Evolutionary conservation across 495 filamentous ascomycete species (phyloP).

Genomic region (Penicillium soppii): DNA sequence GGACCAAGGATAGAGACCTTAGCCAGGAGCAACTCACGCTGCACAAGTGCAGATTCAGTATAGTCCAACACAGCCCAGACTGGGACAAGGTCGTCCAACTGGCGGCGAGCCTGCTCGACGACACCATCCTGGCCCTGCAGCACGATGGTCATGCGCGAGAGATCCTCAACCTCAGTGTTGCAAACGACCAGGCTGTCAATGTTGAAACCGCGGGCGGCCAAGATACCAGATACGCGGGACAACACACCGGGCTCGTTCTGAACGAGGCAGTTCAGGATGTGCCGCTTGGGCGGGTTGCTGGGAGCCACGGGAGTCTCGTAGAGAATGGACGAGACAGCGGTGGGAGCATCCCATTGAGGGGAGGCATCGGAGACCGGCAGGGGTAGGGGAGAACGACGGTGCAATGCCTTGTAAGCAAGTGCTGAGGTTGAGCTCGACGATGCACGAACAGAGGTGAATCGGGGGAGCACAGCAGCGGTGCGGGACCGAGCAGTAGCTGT

Average conservation of each 20-base stretch:
- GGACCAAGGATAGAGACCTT: conserved; percentile 95
- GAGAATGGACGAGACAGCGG: conserved; percentile 95
- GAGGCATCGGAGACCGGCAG: conserved; percentile 74
- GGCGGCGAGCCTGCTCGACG: conserved; percentile 93
- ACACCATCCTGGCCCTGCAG: conserved; percentile 94
- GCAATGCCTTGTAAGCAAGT: conserved; percentile 95
- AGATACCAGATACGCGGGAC: conserved; percentile 92
- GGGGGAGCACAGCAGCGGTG: conserved; percentile 34
- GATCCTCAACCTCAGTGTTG: conserved; percentile 94
- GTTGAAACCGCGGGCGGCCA: conserved; percentile 96
- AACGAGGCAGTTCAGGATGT: conserved; percentile 96
- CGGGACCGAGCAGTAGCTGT: conserved; percentile 33
- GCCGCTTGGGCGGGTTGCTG: conserved; percentile 80
- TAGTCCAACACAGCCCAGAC: conserved; percentile 99
- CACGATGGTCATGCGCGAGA: conserved; percentile 98
- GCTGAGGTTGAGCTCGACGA: conserved; percentile 77
- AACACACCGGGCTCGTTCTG: conserved; percentile 98
- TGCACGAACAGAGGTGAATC: conserved; percentile 34
- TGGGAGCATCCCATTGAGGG: conserved; percentile 87
- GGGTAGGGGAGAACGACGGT: conserved; percentile 77
- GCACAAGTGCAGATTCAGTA: conserved; percentile 87
- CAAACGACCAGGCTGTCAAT: conserved; percentile 98
- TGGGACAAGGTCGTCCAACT: conserved; percentile 94
- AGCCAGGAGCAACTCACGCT: conserved; percentile 92
- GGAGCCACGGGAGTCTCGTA: conserved; percentile 94